phyloP scores from a whole-genome alignment of 371 early-diverging fungal species.

The Apophysomyces trapeziformis region DNA sequence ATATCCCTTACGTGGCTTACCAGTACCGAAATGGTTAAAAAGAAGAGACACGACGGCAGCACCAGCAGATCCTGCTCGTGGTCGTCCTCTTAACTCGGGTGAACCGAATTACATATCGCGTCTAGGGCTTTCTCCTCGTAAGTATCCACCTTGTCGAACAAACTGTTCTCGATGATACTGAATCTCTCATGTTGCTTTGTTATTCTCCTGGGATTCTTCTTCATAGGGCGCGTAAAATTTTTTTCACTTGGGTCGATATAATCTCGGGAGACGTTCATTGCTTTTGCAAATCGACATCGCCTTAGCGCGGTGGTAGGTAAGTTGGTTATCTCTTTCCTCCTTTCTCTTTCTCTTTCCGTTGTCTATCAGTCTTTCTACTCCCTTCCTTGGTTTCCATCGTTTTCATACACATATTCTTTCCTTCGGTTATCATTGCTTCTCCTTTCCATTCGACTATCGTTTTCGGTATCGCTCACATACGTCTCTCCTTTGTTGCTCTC shows the following conservation, averaged over 20 bases:
- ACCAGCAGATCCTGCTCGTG: constrained; percentile 7
- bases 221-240: too few relatives aligned
- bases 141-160: too few relatives aligned
- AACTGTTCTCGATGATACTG: too few relatives aligned
- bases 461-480: neutral
- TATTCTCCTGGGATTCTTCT: too few relatives aligned
- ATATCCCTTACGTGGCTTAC: constrained; percentile 7
- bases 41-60: constrained; percentile 2
- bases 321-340: constrained; percentile 7
- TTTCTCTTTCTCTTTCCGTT: neutral
- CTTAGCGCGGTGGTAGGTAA: constrained; percentile 31
- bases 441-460: neutral
- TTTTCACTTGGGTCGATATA: constrained; percentile 6
- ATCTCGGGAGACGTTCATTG: neutral
- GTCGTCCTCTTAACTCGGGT: neutral
- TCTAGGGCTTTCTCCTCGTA: neutral
- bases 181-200: too few relatives aligned
- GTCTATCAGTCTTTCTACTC: too few relatives aligned
- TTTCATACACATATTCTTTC: too few relatives aligned
- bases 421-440: neutral
- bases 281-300: neutral
- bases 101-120: neutral
- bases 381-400: too few relatives aligned
- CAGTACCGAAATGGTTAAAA: neutral
- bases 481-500: neutral